Conservation (phyloP, 1,139 yeast species). For the Geotrichum carabidarum region DNA sequence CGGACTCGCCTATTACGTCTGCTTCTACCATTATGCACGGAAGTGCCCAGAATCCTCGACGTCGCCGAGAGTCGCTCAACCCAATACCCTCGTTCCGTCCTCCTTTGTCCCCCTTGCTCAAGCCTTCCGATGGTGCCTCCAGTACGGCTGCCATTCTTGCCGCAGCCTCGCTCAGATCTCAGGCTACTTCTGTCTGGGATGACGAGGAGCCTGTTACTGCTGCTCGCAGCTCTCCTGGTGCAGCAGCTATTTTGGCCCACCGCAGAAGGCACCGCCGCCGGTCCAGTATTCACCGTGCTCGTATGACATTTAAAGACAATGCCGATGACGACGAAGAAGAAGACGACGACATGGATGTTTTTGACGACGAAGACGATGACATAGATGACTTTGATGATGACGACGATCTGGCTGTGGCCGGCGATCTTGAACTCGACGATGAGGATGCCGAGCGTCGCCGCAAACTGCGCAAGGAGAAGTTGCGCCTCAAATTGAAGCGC, state of each 20-base stretch:
- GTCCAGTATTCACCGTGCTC: conserved; percentile 18
- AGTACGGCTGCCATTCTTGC: conserved; percentile 8
- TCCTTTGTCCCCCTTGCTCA: conserved; percentile 17
- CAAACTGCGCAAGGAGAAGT: conserved; percentile 10
- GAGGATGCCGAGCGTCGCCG: conserved; percentile 10
- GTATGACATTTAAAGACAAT: conserved; percentile 18
- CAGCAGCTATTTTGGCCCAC: conserved; percentile 13
- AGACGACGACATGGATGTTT: conserved; percentile 18
- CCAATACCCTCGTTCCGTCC: conserved; percentile 12
- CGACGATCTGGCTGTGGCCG: conserved; percentile 19
- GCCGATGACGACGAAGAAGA: conserved; percentile 16
- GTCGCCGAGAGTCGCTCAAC: conserved; percentile 7
- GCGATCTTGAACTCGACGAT: conserved; percentile 19
- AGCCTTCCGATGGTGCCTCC: conserved; percentile 14
- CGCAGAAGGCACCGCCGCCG: conserved; percentile 18
- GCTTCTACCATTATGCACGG: conserved; percentile 5
- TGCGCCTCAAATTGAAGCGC: conserved; percentile 2
- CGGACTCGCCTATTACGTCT: conserved; percentile 31
- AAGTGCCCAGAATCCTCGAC: conserved; percentile 1
- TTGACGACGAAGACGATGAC: conserved; percentile 13
- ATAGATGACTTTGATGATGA: conserved; percentile 17
- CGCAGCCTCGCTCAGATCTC: conserved; percentile 8
- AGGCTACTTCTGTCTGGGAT: conserved; percentile 16
- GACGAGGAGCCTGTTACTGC: conserved; percentile 14
- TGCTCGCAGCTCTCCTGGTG: conserved; percentile 15